Evolutionary conservation across 495 filamentous ascomycete genomes (phyloP).

Genomic region (Penicillium canariense): DNA sequence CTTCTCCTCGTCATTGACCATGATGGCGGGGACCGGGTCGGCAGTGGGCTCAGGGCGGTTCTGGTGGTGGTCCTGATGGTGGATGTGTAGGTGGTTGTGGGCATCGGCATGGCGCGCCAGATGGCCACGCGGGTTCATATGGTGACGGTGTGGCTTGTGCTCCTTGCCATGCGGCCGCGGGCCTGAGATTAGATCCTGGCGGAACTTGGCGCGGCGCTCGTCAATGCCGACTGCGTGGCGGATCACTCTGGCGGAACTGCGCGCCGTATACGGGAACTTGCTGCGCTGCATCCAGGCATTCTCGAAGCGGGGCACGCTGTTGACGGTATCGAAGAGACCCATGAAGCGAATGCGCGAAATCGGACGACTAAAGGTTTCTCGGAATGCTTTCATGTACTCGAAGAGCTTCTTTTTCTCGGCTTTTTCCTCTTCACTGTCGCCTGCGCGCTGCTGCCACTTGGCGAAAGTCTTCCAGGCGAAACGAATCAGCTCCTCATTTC

Average conservation of each 20-base stretch:
- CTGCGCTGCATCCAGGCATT: constrained; percentile 80
- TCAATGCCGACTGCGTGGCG: constrained; percentile 78
- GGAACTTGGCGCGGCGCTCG: constrained; percentile 68
- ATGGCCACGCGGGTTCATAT: constrained; percentile 28
- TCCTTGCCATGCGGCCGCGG: constrained; percentile 31
- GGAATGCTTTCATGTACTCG: constrained; percentile 76
- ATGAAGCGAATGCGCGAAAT: constrained; percentile 62
- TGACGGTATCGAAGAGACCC: constrained; percentile 59
- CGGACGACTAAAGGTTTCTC: constrained; percentile 79
- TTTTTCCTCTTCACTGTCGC: constrained; percentile 52
- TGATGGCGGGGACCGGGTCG: constrained; percentile 32
- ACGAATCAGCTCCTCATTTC: constrained; percentile 82
- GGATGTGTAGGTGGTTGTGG: constrained; percentile 21
- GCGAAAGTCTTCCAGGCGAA: constrained; percentile 91
- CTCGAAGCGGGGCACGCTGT: constrained; percentile 80
- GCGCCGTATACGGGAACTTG: constrained; percentile 80
- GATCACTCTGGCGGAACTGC: constrained; percentile 67
- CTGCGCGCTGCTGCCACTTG: constrained; percentile 73
- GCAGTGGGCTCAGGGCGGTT: constrained; percentile 13
- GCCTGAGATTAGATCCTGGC: constrained; percentile 71
- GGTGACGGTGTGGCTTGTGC: constrained; percentile 34
- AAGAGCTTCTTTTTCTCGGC: constrained; percentile 66
- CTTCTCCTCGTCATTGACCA: constrained; percentile 25
- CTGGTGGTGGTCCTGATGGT: constrained; percentile 19
- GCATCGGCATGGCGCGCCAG: constrained; percentile 19